These are phyloP conservation scores for Tylopilus vinaceipallidus DNA, from an alignment of 768 basidiomycete species.

Conservation along the genomic window DNA sequence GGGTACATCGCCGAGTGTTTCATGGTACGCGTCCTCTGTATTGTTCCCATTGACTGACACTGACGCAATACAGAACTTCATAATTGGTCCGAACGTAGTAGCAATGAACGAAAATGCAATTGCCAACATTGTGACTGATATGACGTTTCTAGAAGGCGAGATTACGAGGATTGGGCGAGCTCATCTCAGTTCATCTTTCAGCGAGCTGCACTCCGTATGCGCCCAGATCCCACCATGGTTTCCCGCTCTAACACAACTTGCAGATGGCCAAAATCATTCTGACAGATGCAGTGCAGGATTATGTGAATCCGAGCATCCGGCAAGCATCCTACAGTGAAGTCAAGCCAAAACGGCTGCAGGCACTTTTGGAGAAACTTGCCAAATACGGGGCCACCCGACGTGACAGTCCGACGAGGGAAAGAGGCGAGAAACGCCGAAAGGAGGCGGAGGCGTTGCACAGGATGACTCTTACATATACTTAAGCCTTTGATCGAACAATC, in stretches of 20 bases:
- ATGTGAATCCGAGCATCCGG: slow-evolving; percentile 67
- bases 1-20: slow-evolving; percentile 83
- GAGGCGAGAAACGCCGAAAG: slow-evolving; percentile 68
- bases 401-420: slow-evolving; percentile 57
- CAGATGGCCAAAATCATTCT: slow-evolving; percentile 75
- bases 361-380: slow-evolving; percentile 76
- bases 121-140: slow-evolving; percentile 80
- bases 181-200: slow-evolving; percentile 70
- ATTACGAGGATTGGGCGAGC: slow-evolving; percentile 71
- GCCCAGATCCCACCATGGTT: neutral
- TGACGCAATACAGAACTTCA: slow-evolving; percentile 54
- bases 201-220: slow-evolving; percentile 76
- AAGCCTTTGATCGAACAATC: neutral
- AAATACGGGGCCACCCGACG: slow-evolving; percentile 63
- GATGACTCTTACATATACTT: slow-evolving; percentile 33
- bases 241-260: slow-evolving; percentile 6
- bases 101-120: slow-evolving; percentile 89
- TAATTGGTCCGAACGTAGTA: slow-evolving; percentile 70
- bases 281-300: slow-evolving; percentile 73
- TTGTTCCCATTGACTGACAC: slow-evolving; percentile 1
- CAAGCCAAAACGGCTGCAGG: slow-evolving; percentile 68
- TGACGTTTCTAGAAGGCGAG: slow-evolving; percentile 87
- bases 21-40: slow-evolving; percentile 55
- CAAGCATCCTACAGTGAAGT: slow-evolving; percentile 64
- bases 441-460: slow-evolving; percentile 79